These are phyloP conservation scores for Aulographum hederae DNA, from an alignment of 2,329 filamentous ascomycete species.

Conservation along the genomic window DNA sequence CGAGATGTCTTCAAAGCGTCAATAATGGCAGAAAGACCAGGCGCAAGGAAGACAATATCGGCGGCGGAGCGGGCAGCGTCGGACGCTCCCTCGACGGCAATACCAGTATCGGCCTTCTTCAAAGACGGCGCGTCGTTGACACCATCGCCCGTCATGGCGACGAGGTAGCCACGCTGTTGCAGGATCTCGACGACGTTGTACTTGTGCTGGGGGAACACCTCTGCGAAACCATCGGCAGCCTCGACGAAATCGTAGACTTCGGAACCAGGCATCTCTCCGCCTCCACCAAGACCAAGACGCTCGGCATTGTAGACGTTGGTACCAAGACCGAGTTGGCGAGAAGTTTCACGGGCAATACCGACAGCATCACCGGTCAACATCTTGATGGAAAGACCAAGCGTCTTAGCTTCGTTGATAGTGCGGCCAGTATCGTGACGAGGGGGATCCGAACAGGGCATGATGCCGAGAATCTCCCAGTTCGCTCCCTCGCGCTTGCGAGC, in stretches of 20 bases:
- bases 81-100: slow-evolving; percentile 81
- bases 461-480: slow-evolving; percentile 80
- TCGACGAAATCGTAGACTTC: slow-evolving; percentile 93
- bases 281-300: slow-evolving; percentile 74
- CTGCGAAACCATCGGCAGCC: slow-evolving; percentile 85
- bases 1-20: slow-evolving; percentile 83
- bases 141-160: slow-evolving; percentile 93
- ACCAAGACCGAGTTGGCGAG: slow-evolving; percentile 75
- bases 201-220: slow-evolving; percentile 91
- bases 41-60: slow-evolving; percentile 86
- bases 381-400: slow-evolving; percentile 76
- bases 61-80: slow-evolving; percentile 81
- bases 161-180: slow-evolving; percentile 80
- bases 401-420: slow-evolving; percentile 80
- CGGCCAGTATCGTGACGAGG: slow-evolving; percentile 80
- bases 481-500: slow-evolving; percentile 71
- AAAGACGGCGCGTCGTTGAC: slow-evolving; percentile 86
- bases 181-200: slow-evolving; percentile 88
- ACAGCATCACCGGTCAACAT: slow-evolving; percentile 93
- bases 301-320: slow-evolving; percentile 92
- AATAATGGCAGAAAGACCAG: slow-evolving; percentile 81
- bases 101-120: slow-evolving; percentile 93
- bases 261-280: slow-evolving; percentile 82
- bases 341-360: slow-evolving; percentile 82
- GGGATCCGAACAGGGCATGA: slow-evolving; percentile 87